Percentiles rank a stretch among this genome's conserved stretches.
Conservation (phyloP, 176 grass and related monocot species). For the Elymus sibiricus region DNA sequence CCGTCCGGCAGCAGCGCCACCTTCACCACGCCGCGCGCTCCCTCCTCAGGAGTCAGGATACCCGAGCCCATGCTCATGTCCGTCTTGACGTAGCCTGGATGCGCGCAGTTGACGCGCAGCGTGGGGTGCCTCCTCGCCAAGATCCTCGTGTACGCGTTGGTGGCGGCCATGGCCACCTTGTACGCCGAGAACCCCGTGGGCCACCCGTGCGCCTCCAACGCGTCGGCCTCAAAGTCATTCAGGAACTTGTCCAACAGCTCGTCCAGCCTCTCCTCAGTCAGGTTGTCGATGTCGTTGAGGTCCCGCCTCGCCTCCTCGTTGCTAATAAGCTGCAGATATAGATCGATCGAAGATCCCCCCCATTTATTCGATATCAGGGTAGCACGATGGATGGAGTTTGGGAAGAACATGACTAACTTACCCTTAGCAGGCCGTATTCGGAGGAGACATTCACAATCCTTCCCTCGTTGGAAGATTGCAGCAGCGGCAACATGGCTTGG, state of each 20-base stretch:
- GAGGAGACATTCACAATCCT: constrained; percentile 59
- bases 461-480: constrained; percentile 34
- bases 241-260: constrained; percentile 39
- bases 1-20: no score
- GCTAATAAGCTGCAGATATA: constrained; percentile 4
- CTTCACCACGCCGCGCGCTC: no score
- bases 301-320: constrained; percentile 40
- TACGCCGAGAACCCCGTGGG: constrained; percentile 35
- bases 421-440: constrained; percentile 24
- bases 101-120: constrained; percentile 41
- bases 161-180: constrained; percentile 39
- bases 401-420: background rate
- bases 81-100: constrained; percentile 57
- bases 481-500: constrained; percentile 37
- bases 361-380: no score
- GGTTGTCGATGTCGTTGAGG: constrained; percentile 21
- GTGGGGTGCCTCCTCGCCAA: constrained; percentile 36
- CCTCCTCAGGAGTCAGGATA: no score
- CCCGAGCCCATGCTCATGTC: background rate
- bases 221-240: constrained; percentile 38
- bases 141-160: constrained; percentile 52
- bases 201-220: constrained; percentile 17
- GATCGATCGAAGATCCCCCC: no score
- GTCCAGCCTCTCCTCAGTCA: constrained; percentile 42
- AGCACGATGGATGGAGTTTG: no score